A percentile compares a stretch with the other conserved stretches of the same genome.
These are phyloP conservation scores for Primulina tabacum DNA, from an alignment of 257 asterid genomes.

Conservation along the genomic window DNA sequence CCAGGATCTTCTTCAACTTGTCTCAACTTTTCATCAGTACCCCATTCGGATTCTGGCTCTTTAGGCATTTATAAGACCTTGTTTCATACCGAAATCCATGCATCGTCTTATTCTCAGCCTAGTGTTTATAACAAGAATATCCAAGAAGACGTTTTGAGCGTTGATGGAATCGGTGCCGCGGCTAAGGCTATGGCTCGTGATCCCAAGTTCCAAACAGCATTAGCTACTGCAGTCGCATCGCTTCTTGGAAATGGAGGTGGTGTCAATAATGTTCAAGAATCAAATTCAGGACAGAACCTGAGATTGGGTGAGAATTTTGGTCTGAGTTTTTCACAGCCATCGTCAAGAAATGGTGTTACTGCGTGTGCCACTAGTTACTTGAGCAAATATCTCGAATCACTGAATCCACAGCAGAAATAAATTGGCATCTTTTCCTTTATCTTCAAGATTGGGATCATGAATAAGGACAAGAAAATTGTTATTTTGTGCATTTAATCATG, in stretches of 20 bases:
- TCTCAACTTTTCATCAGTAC: conserved; percentile 31
- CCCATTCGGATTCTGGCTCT: conserved; percentile 3
- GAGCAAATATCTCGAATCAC: conserved; percentile 26
- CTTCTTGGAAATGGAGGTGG: conserved; percentile 28
- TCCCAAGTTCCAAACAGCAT: conserved; percentile 39
- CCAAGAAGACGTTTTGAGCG: conserved; percentile 11
- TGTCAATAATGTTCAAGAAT: conserved; percentile 17
- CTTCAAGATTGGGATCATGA: neutral
- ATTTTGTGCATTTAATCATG: too few species aligned
- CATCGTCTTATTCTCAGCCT: conserved; percentile 14
- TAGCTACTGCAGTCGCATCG: conserved; percentile 40
- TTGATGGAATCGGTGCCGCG: conserved; percentile 29
- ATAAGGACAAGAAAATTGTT: neutral
- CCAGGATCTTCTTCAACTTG: conserved; percentile 20
- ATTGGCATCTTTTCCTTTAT: conserved; percentile 15
- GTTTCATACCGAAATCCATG: conserved; percentile 10
- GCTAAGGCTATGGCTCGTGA: conserved; percentile 34
- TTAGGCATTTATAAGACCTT: conserved; percentile 8
- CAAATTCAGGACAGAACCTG: conserved; percentile 23
- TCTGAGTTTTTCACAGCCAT: conserved; percentile 27
- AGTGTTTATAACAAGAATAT: neutral
- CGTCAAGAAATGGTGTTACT: conserved; percentile 17
- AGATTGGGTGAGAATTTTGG: neutral
- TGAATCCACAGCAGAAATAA: conserved; percentile 19
- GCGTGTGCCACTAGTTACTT: conserved; percentile 30